Percentiles rank a stretch among this genome's conserved stretches.
Conservation (phyloP, 805 yeast species). For the Pichia exigua region DNA sequence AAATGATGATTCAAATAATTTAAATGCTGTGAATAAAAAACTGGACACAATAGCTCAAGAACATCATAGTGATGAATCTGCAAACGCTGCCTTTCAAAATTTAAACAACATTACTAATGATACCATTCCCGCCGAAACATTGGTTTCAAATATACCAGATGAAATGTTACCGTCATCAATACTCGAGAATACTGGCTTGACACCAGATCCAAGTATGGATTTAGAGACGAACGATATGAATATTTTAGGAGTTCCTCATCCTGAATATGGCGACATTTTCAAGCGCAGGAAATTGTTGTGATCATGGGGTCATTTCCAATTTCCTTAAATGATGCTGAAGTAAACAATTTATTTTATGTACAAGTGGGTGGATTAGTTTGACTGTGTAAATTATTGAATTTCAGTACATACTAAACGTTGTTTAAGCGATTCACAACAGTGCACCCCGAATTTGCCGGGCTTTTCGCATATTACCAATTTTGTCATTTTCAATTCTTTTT, state of each 20-base stretch:
- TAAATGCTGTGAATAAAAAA: background rate
- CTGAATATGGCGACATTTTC: conserved; percentile 11
- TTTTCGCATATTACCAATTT: background rate
- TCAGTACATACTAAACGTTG: no score
- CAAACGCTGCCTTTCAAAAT: background rate
- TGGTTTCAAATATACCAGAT: background rate
- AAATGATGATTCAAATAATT: background rate
- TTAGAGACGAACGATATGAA: background rate
- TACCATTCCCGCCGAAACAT: background rate
- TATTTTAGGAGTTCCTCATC: background rate
- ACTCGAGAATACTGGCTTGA: background rate
- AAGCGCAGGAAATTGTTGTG: conserved; percentile 1
- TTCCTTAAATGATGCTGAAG: no score
- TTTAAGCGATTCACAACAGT: background rate
- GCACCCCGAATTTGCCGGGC: background rate
- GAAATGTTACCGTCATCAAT: conserved; percentile 1
- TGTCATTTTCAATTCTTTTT: background rate
- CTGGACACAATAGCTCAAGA: background rate
- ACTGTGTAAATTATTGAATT: no score
- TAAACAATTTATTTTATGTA: no score
- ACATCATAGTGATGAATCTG: background rate
- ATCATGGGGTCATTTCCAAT: background rate
- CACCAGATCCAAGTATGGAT: background rate
- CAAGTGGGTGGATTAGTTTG: no score
- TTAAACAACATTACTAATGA: background rate